These are phyloP conservation scores for Mycena vitilis DNA, from an alignment of 768 basidiomycete genomes.

Conservation along the genomic window DNA sequence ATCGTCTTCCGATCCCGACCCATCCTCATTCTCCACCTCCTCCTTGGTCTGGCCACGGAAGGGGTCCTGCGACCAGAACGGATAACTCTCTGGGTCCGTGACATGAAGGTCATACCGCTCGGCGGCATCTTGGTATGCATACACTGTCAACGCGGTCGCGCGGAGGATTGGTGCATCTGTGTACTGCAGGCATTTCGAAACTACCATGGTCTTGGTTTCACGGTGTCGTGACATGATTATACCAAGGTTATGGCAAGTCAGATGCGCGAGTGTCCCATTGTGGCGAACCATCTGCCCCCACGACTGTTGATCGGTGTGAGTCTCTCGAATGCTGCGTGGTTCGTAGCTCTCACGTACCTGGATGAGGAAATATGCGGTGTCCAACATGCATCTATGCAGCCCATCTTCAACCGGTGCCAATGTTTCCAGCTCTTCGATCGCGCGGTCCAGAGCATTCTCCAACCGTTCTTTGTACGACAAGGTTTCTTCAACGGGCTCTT, in stretches of 20 bases:
- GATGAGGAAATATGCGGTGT: conserved; percentile 20
- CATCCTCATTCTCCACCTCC: neutral
- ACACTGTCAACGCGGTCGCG: conserved; percentile 22
- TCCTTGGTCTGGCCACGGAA: conserved; percentile 10
- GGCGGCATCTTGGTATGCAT: conserved; percentile 23
- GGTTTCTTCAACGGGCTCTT: neutral
- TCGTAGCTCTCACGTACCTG: conserved; percentile 19
- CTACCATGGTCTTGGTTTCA: neutral
- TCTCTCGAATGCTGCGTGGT: neutral
- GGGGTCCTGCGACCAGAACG: conserved; percentile 22
- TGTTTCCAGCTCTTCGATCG: neutral
- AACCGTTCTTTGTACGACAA: neutral
- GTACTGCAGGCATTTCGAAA: conserved; percentile 20
- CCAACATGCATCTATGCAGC: conserved; percentile 1
- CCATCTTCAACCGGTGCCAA: neutral
- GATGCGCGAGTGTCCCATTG: conserved; percentile 18
- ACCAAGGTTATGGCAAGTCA: conserved; percentile 25
- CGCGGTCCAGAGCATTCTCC: neutral
- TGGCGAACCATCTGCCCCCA: conserved; percentile 26
- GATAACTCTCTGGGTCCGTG: neutral
- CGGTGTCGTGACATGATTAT: conserved; percentile 16
- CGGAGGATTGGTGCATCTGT: conserved; percentile 19
- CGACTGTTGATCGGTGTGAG: neutral
- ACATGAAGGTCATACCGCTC: conserved; percentile 20
- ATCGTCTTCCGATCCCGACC: neutral